Evolutionary conservation across 805 yeast species (phyloP), one percentile per base, ranked within the genome.

Genomic region (Metschnikowia chrysomelidarum): DNA sequence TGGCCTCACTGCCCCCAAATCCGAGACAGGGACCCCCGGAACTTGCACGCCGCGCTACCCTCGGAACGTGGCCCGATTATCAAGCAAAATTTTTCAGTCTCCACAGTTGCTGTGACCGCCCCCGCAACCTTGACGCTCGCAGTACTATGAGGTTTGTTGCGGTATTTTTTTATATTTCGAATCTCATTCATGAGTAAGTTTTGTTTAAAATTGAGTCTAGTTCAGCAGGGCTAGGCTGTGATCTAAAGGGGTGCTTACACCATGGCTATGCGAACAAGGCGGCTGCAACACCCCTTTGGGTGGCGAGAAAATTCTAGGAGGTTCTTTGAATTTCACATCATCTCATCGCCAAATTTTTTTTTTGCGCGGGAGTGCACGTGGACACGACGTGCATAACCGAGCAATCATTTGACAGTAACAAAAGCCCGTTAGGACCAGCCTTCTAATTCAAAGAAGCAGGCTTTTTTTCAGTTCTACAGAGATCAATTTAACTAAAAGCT

Each of bases 21-120:
- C n/a, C 23, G 22, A 27, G 31, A 3, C 15, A 27, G 37, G 37
- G 25, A 33, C 31, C 37, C 37, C 19, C 37, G 37, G 37, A 33
- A 33, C 11, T 24, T 11, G 10, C 22, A 14, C 18, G 19, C 13
- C 16, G 30, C 30, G 20, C 4, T 22, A 20, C 37, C 37, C 37
- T 27, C 37, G 37, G 37, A 13, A 27, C 17, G 18, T 27, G 21
- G 18, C 27, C n/a, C 19, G 25, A n/a, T n/a, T n/a, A n/a, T n/a
- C n/a, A n/a, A n/a, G 23, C 12, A 5, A 15, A 19, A 7, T 24
- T 24, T 32, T 32, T 32, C 11, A 12, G 10, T 27, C 24, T 27
- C 37, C 37, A 27, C 30, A 27, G 27, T 27, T 27, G 27, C 27
- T 27, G 14, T 12, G 17, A 14, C 25, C 19, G 13, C n/a, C 20